phyloP scores from a whole-genome alignment of 2,329 filamentous ascomycete genomes.

The Diplodia intermedia region DNA sequence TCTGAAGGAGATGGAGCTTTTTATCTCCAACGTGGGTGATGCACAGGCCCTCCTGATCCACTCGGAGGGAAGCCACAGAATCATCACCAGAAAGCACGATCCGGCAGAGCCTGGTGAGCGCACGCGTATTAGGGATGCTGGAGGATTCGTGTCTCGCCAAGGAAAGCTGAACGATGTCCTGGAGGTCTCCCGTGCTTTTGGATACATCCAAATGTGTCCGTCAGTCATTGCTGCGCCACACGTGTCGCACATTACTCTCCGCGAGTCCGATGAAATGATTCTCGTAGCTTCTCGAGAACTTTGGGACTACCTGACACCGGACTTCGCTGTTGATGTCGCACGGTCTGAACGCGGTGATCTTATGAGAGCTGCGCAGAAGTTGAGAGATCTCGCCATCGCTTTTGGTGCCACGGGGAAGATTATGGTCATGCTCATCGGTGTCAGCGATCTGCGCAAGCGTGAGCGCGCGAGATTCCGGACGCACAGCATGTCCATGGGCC shows the following conservation, averaged over 20 bases:
- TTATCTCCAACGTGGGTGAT: slow-evolving; percentile 93
- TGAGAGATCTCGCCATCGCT: slow-evolving; percentile 92
- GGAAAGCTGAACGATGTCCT: slow-evolving; percentile 91
- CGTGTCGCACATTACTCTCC: slow-evolving; percentile 77
- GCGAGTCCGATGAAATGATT: slow-evolving; percentile 91
- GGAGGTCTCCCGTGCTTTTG: slow-evolving; percentile 92
- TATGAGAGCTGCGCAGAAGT: slow-evolving; percentile 93
- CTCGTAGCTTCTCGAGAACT: slow-evolving; percentile 89
- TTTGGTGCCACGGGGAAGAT: slow-evolving; percentile 94
- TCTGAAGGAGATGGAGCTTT: slow-evolving; percentile 86
- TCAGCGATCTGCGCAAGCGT: slow-evolving; percentile 86
- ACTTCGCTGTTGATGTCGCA: slow-evolving; percentile 89
- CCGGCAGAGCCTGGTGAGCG: slow-evolving; percentile 85
- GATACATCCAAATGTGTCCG: slow-evolving; percentile 90
- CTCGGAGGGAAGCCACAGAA: slow-evolving; percentile 80
- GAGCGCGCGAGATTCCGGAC: slow-evolving; percentile 78
- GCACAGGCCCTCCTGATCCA: slow-evolving; percentile 95
- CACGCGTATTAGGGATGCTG: slow-evolving; percentile 88
- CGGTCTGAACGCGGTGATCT: slow-evolving; percentile 85
- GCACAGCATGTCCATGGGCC: slow-evolving; percentile 84
- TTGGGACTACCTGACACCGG: slow-evolving; percentile 92
- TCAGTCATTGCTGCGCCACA: slow-evolving; percentile 90
- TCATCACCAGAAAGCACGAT: slow-evolving; percentile 90
- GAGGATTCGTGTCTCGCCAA: slow-evolving; percentile 93
- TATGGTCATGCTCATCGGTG: slow-evolving; percentile 98